Percentiles rank a stretch among this genome's conserved stretches.
These are phyloP conservation scores for Neotropicomus parvogracilis DNA, from an alignment of 1,284 basidiomycete species.

Conservation along the genomic window DNA sequence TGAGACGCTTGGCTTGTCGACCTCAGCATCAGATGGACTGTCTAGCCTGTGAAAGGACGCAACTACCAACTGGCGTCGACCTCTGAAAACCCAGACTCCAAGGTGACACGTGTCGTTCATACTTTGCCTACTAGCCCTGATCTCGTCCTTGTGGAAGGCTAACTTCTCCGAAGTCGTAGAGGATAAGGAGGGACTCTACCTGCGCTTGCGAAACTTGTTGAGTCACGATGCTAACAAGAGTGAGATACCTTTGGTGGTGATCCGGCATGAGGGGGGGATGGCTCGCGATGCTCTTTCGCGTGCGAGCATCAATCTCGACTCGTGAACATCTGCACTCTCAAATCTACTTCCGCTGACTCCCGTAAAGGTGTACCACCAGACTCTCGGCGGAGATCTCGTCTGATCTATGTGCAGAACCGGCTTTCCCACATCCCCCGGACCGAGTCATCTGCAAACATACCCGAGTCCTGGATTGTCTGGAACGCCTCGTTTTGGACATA, in stretches of 20 bases:
- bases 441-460: too few relatives aligned
- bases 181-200: slow-evolving; percentile 13
- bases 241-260: slow-evolving; percentile 26
- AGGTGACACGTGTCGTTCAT: slow-evolving; percentile 13
- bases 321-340: slow-evolving; percentile 26
- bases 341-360: slow-evolving; percentile 14
- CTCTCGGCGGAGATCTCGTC: not conserved
- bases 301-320: slow-evolving; percentile 20
- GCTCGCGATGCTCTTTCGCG: slow-evolving; percentile 22
- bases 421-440: not conserved
- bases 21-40: slow-evolving; percentile 27
- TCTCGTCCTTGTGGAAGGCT: slow-evolving; percentile 12
- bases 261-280: slow-evolving; percentile 33
- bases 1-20: slow-evolving; percentile 23
- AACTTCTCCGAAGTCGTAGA: slow-evolving; percentile 18
- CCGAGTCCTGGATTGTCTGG: too few relatives aligned
- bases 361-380: slow-evolving; percentile 4
- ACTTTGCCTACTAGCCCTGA: not conserved
- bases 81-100: slow-evolving; percentile 15
- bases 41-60: too few relatives aligned
- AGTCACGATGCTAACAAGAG: slow-evolving; percentile 16
- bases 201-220: slow-evolving; percentile 24
- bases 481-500: too few relatives aligned
- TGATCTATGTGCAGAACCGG: slow-evolving; percentile 10
- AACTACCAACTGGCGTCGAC: slow-evolving; percentile 15